Base-by-base conservation (phyloP, 163 green algal genomes). In the Scenedesmus sp. region DNA sequence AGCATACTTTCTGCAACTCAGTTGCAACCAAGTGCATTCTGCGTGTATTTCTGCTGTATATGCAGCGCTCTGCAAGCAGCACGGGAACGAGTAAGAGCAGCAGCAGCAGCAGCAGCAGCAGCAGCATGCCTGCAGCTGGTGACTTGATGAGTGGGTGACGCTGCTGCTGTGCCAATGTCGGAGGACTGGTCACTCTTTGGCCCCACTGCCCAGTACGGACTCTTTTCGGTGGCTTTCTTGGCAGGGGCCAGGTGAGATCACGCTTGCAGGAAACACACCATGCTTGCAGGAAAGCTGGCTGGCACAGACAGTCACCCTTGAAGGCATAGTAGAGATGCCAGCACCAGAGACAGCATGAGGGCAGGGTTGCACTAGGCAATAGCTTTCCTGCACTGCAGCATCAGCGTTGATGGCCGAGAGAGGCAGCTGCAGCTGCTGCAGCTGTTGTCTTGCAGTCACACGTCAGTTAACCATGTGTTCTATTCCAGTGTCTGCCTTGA, bases 151-250 rank as follows among this genome's bases (percentile, higher is more conserved):
- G 55, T 18, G 81, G 81, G 54, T 59, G 54, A 64, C 12, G 52
- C 82, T 64, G 82, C 82, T 70, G 82, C 82, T 55, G 6, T 57
- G 82, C 83, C 26, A 81, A 89, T 89, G 84, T 82, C 34, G 54
- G 76, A 64, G 34, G 88, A 73, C 18, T 91, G 70, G 70, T 79
- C 70, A 5, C 13, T 79, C 4, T 20, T 84, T 55, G 62, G n/a
- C 46, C 55, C 79, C 23, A 64, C 76, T 70, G 46, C 82, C 46
- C 59, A 88, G 59, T 88, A 84, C 52, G 79, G 46, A 46, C 18
- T 84, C 52, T 73, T 79, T 15, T 90, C 82, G 20, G 82, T 88
- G 54, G 89, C 89, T 20, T 92, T 92, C 20, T 10, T 86, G 62
- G 66, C 73, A 46, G 89, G 81, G 9, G 82, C 89, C 62, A 92